phyloP scores from a whole-genome alignment of 192 early-diverging fungal species.

The Linnemannia exigua region DNA sequence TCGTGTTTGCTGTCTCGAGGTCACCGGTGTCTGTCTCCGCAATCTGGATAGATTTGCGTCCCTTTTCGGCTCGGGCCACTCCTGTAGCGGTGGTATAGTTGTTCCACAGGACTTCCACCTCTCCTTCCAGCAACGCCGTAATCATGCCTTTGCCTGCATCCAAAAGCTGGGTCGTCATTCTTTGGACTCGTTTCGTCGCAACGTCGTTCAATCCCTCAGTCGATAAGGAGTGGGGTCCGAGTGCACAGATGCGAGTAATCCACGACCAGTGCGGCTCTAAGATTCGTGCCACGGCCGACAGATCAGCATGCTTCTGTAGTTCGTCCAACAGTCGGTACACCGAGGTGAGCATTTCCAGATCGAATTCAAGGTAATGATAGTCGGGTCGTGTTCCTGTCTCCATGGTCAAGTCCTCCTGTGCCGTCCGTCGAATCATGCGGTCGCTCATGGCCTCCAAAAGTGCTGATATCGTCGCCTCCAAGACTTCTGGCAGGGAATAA shows the following conservation, averaged over 20 bases:
- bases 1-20: conserved; percentile 10
- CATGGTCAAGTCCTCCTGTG: background rate
- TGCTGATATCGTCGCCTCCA: background rate
- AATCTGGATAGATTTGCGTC: background rate
- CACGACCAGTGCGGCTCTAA: conserved; percentile 31
- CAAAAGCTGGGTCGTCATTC: background rate
- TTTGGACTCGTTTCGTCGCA: background rate
- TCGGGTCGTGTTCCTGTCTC: background rate
- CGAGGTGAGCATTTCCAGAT: conserved; percentile 27
- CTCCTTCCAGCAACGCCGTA: background rate
- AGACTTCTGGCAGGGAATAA: background rate
- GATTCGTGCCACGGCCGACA: background rate
- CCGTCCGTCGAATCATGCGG: conserved; percentile 4
- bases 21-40: background rate
- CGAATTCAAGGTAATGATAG: conserved; percentile 19
- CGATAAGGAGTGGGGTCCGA: conserved; percentile 16
- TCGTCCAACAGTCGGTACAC: conserved; percentile 18
- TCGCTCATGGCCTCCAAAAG: conserved; percentile 14
- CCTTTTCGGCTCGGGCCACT: background rate
- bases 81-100: conserved; percentile 22
- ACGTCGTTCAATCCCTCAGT: background rate
- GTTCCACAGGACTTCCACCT: conserved; percentile 29
- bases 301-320: background rate
- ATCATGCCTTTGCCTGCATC: background rate
- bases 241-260: conserved; percentile 18